Evolutionary conservation across 345 rosid genomes (phyloP).

Genomic region (Passiflora organensis): DNA sequence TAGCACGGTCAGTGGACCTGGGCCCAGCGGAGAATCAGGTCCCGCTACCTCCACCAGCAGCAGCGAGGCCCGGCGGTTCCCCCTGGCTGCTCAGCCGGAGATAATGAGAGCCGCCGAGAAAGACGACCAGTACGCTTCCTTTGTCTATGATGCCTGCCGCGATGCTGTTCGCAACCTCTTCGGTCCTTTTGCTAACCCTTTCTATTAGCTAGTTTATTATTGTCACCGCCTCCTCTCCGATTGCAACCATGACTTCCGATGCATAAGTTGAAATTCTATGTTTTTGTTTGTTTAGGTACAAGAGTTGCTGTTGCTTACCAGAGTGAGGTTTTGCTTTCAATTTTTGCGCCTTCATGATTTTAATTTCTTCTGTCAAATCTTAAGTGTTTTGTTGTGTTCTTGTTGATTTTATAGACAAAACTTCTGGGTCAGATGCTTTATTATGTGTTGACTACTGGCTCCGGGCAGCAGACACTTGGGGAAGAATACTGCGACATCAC

Average conservation of each 20-base stretch:
- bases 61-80: conserved; percentile 44
- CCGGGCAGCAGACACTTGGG: conserved; percentile 93
- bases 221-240: too few species aligned
- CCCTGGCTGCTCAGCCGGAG: conserved; percentile 83
- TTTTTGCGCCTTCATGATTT: neutral
- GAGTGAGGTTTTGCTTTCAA: conserved; percentile 52
- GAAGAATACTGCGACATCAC: conserved; percentile 94
- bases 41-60: conserved; percentile 6
- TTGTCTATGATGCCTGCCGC: conserved; percentile 88
- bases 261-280: neutral
- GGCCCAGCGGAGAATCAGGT: conserved; percentile 22
- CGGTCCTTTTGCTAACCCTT: conserved; percentile 36
- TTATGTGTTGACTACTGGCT: conserved; percentile 81
- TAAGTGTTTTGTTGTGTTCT: neutral
- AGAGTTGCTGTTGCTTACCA: conserved; percentile 85
- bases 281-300: conserved; percentile 44
- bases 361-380: neutral
- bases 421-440: conserved; percentile 90
- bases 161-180: conserved; percentile 86
- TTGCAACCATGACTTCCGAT: neutral
- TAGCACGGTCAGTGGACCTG: conserved; percentile 22
- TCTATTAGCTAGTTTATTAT: too few species aligned
- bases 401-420: conserved; percentile 49
- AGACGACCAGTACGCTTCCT: conserved; percentile 92
- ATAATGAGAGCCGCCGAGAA: conserved; percentile 96